phyloP scores from a whole-genome alignment of 1,139 yeast species.

The Trichomonascaceae sp. region DNA sequence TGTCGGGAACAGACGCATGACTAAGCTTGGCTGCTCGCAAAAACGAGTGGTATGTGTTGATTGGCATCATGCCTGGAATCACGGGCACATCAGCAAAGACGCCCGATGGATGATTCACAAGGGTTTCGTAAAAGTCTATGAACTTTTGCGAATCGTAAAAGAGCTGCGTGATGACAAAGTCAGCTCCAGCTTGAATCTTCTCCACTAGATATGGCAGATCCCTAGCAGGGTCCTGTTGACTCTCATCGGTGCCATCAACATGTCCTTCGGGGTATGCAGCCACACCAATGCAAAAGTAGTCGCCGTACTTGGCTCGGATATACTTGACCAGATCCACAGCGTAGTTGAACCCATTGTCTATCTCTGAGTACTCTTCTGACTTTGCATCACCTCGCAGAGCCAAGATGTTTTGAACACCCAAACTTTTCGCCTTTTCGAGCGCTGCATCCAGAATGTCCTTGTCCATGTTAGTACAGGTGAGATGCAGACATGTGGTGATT shows the following conservation, averaged over 20 bases:
- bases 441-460: constrained; percentile 67
- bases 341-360: constrained; percentile 40
- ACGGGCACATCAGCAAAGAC: constrained; percentile 40
- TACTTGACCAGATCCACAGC: constrained; percentile 79
- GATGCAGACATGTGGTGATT: constrained; percentile 78
- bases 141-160: constrained; percentile 57
- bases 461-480: constrained; percentile 92
- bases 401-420: constrained; percentile 73
- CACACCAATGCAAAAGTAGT: constrained; percentile 75
- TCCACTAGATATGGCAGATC: constrained; percentile 70
- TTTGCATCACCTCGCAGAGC: constrained; percentile 94
- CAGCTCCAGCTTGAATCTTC: constrained; percentile 89
- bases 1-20: constrained; percentile 71
- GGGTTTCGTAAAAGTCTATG: constrained; percentile 34
- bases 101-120: constrained; percentile 33
- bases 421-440: constrained; percentile 50
- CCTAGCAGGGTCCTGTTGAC: constrained; percentile 44
- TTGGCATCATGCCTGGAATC: constrained; percentile 95
- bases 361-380: constrained; percentile 42
- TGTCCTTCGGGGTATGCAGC: constrained; percentile 98
- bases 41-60: constrained; percentile 75
- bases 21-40: constrained; percentile 81
- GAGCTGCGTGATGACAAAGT: constrained; percentile 79
- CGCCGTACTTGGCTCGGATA: constrained; percentile 55
- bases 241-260: constrained; percentile 60